Evolutionary conservation across 1,284 basidiomycete species (phyloP).

Genomic region (Ganoderma sp.): DNA sequence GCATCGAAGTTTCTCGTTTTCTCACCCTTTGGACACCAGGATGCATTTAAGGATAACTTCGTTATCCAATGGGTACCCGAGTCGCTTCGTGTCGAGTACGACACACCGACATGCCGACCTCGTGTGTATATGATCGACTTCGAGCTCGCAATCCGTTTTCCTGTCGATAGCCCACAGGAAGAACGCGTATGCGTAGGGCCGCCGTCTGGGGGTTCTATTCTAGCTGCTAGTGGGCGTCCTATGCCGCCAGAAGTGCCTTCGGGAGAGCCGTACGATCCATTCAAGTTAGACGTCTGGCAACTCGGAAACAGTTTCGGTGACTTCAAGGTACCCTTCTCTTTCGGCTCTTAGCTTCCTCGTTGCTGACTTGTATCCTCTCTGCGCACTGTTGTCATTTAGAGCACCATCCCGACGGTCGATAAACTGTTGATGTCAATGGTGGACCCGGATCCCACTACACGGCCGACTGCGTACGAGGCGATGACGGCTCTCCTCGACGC

Average conservation of each 20-base stretch:
- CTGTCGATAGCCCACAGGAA: constrained; percentile 19
- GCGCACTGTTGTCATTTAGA: no score
- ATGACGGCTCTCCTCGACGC: not conserved
- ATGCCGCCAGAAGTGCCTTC: constrained; percentile 26
- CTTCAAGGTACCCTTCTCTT: constrained; percentile 15
- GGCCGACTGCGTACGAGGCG: not conserved
- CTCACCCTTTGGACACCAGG: constrained; percentile 9
- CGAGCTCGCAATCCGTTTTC: constrained; percentile 19
- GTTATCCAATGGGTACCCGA: constrained; percentile 25
- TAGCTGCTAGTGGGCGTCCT: constrained; percentile 21
- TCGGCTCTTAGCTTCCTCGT: no score
- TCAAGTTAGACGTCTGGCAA: constrained; percentile 24
- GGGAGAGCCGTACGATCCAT: constrained; percentile 30
- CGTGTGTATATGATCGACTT: constrained; percentile 25
- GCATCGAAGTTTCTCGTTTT: no score
- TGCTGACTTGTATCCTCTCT: not conserved
- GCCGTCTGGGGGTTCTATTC: constrained; percentile 11
- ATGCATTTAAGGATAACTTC: constrained; percentile 27
- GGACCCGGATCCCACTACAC: not conserved
- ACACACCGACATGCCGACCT: constrained; percentile 7
- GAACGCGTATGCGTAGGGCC: constrained; percentile 17
- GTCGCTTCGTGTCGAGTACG: not conserved
- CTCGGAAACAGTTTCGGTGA: constrained; percentile 9
- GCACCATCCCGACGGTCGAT: constrained; percentile 12
- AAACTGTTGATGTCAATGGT: not conserved